A percentile compares a stretch with the other conserved stretches of the same genome.
phyloP scores from a whole-genome alignment of 805 yeast genomes.

The Wickerhamomyces pijperi region DNA sequence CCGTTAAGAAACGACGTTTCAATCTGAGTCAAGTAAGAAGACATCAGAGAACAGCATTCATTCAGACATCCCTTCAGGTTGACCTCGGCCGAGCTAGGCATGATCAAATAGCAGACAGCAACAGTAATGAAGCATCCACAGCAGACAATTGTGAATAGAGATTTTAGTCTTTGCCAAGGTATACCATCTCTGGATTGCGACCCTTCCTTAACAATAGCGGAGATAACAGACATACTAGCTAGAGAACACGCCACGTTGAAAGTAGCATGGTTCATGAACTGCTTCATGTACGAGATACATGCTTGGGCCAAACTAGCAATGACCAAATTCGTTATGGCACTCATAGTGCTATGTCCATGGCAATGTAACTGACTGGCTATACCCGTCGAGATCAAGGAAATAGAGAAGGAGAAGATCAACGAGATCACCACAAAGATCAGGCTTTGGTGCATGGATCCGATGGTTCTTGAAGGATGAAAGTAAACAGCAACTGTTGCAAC shows the following conservation, averaged over 20 bases:
- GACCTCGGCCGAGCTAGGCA: slow-evolving; percentile 50
- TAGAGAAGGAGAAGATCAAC: slow-evolving; percentile 38
- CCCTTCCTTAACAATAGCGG: slow-evolving; percentile 68
- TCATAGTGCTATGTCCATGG: slow-evolving; percentile 33
- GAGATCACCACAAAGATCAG: slow-evolving; percentile 47
- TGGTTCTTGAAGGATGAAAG: slow-evolving; percentile 72
- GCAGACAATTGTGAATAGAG: slow-evolving; percentile 45
- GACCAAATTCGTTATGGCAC: slow-evolving; percentile 42
- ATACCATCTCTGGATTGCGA: slow-evolving; percentile 45
- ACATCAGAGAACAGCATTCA: slow-evolving; percentile 39
- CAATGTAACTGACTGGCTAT: slow-evolving; percentile 35
- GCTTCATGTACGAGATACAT: slow-evolving; percentile 57
- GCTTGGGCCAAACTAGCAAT: slow-evolving; percentile 50
- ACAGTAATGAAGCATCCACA: slow-evolving; percentile 52
- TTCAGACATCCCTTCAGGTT: slow-evolving; percentile 35
- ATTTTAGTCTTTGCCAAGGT: slow-evolving; percentile 41
- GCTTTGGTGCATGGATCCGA: slow-evolving; percentile 75
- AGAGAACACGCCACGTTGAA: slow-evolving; percentile 76
- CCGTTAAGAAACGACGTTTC: slow-evolving; percentile 40
- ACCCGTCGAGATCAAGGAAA: slow-evolving; percentile 41
- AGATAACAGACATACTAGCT: slow-evolving; percentile 59
- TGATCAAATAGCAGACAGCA: slow-evolving; percentile 46
- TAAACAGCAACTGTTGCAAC: slow-evolving; percentile 78
- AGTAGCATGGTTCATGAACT: slow-evolving; percentile 50
- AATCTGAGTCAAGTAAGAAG: slow-evolving; percentile 34